Evolutionary conservation across 2,329 filamentous ascomycete species (phyloP).

Genomic region (Fusarium circinatum): DNA sequence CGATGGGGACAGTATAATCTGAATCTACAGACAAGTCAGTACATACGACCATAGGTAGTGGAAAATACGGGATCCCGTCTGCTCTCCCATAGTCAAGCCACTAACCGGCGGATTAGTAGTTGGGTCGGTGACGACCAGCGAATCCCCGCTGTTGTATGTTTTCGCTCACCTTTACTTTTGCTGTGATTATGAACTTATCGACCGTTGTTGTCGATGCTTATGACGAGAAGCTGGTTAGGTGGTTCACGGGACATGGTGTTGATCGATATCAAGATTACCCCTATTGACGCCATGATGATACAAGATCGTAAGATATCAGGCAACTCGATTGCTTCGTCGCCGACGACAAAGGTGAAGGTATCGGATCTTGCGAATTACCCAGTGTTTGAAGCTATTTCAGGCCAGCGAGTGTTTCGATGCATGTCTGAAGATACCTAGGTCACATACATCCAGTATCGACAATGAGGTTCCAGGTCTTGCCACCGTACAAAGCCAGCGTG

Average conservation of each 20-base stretch:
- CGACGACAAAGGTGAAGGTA: no score
- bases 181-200: neutral
- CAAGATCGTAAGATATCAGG: no score
- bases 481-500: neutral
- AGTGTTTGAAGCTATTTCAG: neutral
- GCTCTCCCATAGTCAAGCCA: neutral
- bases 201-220: neutral
- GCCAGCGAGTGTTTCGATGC: fast-evolving
- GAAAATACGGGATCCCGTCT: neutral
- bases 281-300: no score
- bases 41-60: neutral
- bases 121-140: neutral
- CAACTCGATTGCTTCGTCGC: no score
- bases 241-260: neutral
- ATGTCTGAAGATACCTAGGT: no score
- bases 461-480: neutral
- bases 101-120: neutral
- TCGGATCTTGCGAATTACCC: no score
- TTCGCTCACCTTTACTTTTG: neutral
- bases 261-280: no score
- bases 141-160: neutral
- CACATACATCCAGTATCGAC: neutral
- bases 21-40: fast-evolving
- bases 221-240: neutral
- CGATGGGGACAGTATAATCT: fast-evolving